A percentile compares a stretch with the other conserved stretches of the same genome.
Conservation (phyloP, 495 filamentous ascomycete species). For the Mytilinidion resinicola region DNA sequence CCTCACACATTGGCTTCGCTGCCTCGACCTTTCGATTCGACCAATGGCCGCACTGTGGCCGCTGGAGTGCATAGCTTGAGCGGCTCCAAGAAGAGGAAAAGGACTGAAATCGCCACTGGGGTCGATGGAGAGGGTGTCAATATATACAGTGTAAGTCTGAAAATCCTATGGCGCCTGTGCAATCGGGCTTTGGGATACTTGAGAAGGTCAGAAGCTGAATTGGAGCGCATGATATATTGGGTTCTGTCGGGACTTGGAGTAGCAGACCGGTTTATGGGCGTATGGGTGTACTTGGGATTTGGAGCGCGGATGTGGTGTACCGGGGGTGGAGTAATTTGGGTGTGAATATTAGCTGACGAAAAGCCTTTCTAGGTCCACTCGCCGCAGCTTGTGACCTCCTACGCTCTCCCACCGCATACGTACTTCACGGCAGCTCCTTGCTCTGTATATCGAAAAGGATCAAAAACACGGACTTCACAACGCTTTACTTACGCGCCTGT, state of each 20-base stretch:
- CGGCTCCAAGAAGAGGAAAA: constrained; percentile 74
- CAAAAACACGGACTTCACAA: constrained; percentile 43
- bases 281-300: too few species aligned
- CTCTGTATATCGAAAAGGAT: constrained; percentile 60
- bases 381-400: constrained; percentile 74
- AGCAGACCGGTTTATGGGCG: too few species aligned
- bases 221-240: too few species aligned
- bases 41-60: constrained; percentile 28
- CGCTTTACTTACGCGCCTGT: constrained; percentile 67
- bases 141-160: constrained; percentile 73
- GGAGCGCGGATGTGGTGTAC: too few species aligned
- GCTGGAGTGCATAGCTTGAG: constrained; percentile 57
- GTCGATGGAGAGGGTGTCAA: constrained; percentile 89
- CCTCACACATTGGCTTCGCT: constrained; percentile 35
- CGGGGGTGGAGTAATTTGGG: constrained; percentile 5
- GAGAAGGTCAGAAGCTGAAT: too few species aligned
- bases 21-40: constrained; percentile 27
- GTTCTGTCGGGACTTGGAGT: too few species aligned
- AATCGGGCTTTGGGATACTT: too few species aligned
- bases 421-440: constrained; percentile 69
- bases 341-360: background rate
- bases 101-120: constrained; percentile 74
- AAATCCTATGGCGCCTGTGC: background rate
- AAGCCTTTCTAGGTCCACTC: constrained; percentile 57
- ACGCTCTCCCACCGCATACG: constrained; percentile 75